Conservation (phyloP, 345 rosid genomes). For the Nephelium lappaceum region DNA sequence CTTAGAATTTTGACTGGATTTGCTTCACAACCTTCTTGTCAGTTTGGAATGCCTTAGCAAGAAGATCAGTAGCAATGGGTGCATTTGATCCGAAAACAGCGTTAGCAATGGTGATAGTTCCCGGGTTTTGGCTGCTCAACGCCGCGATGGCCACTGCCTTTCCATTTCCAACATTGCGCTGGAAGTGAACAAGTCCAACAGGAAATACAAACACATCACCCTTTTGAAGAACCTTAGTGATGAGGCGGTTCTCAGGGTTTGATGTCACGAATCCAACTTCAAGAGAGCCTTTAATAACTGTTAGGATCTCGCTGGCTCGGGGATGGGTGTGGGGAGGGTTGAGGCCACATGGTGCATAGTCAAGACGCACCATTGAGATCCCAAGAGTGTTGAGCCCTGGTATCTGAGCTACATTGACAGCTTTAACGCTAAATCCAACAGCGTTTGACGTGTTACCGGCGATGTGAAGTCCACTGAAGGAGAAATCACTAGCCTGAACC, state of each 20-base stretch:
- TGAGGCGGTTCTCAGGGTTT: constrained; percentile 11
- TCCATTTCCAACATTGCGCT: constrained; percentile 10
- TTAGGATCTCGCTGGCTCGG: constrained; percentile 15
- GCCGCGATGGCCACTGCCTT: constrained; percentile 2
- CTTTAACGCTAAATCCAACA: constrained; percentile 12
- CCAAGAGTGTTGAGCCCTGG: constrained; percentile 14
- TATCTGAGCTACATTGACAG: constrained; percentile 9
- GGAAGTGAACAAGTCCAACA: constrained; percentile 14
- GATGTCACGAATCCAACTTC: constrained; percentile 12
- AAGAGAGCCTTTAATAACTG: constrained; percentile 7
- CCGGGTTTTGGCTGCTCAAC: constrained; percentile 20
- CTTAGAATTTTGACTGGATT: constrained; percentile 9
- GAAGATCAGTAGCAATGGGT: constrained; percentile 8
- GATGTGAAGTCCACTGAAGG: constrained; percentile 23
- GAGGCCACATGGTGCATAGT: constrained; percentile 10
- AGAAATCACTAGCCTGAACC: constrained; percentile 15
- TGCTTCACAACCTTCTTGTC: constrained; percentile 7
- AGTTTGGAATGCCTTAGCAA: constrained; percentile 23
- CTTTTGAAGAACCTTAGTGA: neutral
- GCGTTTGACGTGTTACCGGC: constrained; percentile 10
- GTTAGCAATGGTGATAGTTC: constrained; percentile 19
- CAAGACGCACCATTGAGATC: neutral
- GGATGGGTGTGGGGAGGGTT: constrained; percentile 17
- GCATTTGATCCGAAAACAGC: constrained; percentile 24
- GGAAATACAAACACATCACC: constrained; percentile 22